Evolutionary conservation across 1,284 basidiomycete genomes (phyloP).

Genomic region (Cryptococcus jaspeensis): DNA sequence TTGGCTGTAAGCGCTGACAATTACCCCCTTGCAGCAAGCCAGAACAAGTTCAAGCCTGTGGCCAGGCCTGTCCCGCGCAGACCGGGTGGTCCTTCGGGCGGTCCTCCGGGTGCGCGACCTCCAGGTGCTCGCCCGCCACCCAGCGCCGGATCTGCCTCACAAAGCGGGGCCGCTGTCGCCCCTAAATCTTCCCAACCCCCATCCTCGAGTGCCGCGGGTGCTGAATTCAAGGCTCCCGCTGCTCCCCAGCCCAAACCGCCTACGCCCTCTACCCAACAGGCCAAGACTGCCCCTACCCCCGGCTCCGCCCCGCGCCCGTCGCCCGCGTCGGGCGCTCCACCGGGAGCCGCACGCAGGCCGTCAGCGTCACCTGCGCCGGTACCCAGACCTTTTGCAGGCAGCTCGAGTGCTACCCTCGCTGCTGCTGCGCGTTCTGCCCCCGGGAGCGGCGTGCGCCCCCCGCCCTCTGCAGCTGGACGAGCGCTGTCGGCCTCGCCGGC

Average conservation of each 20-base stretch:
- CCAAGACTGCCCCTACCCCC: not conserved
- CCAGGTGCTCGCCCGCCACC: not conserved
- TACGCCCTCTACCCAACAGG: not conserved
- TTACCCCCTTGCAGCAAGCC: constrained; percentile 19
- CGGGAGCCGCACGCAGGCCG: too few species aligned
- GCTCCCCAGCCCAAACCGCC: not conserved
- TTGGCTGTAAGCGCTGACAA: not conserved
- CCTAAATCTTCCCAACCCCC: not conserved
- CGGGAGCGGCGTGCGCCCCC: not conserved
- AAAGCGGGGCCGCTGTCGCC: not conserved
- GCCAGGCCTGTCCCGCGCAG: constrained; percentile 18
- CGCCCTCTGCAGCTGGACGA: not conserved
- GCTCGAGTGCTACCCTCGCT: not conserved
- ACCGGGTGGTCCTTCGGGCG: not conserved
- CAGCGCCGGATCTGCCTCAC: not conserved
- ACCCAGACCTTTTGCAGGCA: too few species aligned
- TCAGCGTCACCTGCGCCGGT: too few species aligned
- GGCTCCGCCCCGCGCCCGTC: too few species aligned
- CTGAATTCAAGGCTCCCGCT: not conserved
- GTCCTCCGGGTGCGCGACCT: constrained; percentile 3
- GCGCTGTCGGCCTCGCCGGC: not conserved
- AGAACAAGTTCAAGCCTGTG: constrained; percentile 35
- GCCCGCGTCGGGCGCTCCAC: too few species aligned
- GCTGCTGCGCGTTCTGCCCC: not conserved
- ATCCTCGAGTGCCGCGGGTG: not conserved